These are phyloP conservation scores for Fraxinus paxiana DNA, from an alignment of 305 asterid species.

Conservation along the genomic window DNA sequence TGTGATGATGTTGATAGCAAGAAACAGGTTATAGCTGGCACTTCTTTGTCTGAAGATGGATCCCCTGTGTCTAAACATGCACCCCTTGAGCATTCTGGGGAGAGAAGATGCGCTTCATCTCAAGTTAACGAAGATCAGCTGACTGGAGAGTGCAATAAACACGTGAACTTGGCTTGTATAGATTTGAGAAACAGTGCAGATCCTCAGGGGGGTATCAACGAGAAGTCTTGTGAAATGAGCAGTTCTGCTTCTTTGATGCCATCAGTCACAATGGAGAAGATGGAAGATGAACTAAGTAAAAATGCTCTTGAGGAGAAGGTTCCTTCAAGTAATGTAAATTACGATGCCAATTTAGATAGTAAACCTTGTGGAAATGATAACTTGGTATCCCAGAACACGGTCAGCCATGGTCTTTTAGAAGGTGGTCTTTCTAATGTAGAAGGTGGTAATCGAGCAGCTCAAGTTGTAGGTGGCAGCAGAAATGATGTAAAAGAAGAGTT, in stretches of 20 bases:
- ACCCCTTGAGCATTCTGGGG: slow-evolving; percentile 18
- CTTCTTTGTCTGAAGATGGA: slow-evolving; percentile 25
- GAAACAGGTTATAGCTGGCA: slow-evolving; percentile 26
- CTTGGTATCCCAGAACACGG: slow-evolving; percentile 21
- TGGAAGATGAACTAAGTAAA: slow-evolving; percentile 27
- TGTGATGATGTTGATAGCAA: slow-evolving; percentile 27
- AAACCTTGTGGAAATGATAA: slow-evolving; percentile 20
- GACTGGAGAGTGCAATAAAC: slow-evolving; percentile 10
- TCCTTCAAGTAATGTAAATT: not conserved
- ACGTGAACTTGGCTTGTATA: not conserved
- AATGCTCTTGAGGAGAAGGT: slow-evolving; percentile 30
- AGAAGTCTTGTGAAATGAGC: slow-evolving; percentile 29
- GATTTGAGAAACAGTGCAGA: slow-evolving; percentile 23
- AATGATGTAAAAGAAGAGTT: slow-evolving; percentile 24
- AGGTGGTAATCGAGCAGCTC: slow-evolving; percentile 28
- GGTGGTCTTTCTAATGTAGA: slow-evolving; percentile 24
- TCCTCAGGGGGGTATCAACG: slow-evolving; percentile 21
- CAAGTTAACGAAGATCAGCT: slow-evolving; percentile 20
- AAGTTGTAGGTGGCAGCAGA: slow-evolving; percentile 27
- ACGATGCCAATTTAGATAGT: slow-evolving; percentile 25
- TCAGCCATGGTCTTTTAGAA: slow-evolving; percentile 21
- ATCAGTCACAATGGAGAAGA: slow-evolving; percentile 24
- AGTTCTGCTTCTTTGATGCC: slow-evolving; percentile 26
- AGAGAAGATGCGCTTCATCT: slow-evolving; percentile 18
- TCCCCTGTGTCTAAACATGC: slow-evolving; percentile 13